Evolutionary conservation across 2,329 filamentous ascomycete genomes (phyloP).

Genomic region (Scolecobasidium constrictum): DNA sequence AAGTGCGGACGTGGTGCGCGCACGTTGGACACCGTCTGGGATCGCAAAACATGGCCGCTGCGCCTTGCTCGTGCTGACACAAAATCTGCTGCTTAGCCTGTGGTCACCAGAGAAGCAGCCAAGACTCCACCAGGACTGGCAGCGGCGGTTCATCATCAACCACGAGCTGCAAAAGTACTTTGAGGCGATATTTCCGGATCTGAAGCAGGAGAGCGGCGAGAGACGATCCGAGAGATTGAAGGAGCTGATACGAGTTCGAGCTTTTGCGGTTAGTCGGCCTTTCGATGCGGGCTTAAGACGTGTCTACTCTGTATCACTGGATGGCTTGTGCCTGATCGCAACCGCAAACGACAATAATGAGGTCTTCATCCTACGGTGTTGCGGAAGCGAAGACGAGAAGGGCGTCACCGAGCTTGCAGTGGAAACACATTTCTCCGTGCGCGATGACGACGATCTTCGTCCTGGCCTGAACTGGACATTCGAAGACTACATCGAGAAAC

Average conservation of each 20-base stretch:
- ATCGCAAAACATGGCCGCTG: constrained; percentile 43
- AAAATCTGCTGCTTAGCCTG: constrained; percentile 44
- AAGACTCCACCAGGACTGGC: constrained; percentile 36
- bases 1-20: constrained; percentile 33
- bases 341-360: constrained; percentile 7
- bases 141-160: constrained; percentile 43
- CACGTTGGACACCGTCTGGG: constrained; percentile 48
- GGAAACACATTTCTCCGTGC: constrained; percentile 2
- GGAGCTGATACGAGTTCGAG: constrained; percentile 3
- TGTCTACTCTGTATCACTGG: background rate
- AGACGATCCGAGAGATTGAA: constrained; percentile 2
- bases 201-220: background rate
- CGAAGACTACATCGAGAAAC: constrained; percentile 8
- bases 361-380: constrained; percentile 6
- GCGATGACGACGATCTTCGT: background rate
- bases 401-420: background rate
- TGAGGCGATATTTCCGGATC: constrained; percentile 2
- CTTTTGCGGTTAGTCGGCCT: constrained; percentile 4
- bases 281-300: background rate
- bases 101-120: constrained; percentile 37
- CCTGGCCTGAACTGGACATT: constrained; percentile 9
- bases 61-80: constrained; percentile 44
- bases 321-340: background rate
- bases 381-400: background rate
- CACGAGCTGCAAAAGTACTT: constrained; percentile 32